A percentile compares a stretch with the other conserved stretches of the same genome.
Evolutionary conservation across 1,139 yeast species (phyloP).

Genomic region (Wickerhamiella pararugosa): DNA sequence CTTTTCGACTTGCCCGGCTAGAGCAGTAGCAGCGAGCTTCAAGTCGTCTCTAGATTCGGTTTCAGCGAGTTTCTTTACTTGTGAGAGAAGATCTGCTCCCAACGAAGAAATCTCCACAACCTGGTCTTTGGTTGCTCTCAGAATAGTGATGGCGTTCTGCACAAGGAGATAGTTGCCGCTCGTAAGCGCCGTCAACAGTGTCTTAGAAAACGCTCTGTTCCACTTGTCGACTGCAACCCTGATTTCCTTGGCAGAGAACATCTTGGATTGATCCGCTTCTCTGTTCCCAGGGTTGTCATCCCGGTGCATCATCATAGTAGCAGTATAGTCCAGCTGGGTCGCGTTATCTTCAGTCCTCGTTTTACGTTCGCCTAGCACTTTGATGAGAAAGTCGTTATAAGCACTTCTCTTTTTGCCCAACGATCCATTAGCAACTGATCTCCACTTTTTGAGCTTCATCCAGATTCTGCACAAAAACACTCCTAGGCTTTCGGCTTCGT

Average conservation of each 20-base stretch:
- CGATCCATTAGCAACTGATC: neutral
- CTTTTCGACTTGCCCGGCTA: constrained; percentile 48
- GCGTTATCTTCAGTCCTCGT: constrained; percentile 21
- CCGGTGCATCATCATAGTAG: constrained; percentile 24
- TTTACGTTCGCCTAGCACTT: neutral
- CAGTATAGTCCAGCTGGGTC: constrained; percentile 26
- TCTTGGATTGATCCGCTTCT: constrained; percentile 12
- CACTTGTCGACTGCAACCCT: neutral
- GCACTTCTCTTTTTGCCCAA: neutral
- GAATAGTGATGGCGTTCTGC: constrained; percentile 63
- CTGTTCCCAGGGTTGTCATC: constrained; percentile 17
- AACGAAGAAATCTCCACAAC: constrained; percentile 33
- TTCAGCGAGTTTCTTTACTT: constrained; percentile 35
- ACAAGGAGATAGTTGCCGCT: constrained; percentile 64
- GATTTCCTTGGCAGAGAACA: neutral
- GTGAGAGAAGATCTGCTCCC: constrained; percentile 35
- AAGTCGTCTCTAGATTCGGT: constrained; percentile 66
- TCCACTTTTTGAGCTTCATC: constrained; percentile 22
- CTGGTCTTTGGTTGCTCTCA: constrained; percentile 49
- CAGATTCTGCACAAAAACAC: constrained; percentile 51
- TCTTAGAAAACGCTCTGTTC: constrained; percentile 26
- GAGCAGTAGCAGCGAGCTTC: constrained; percentile 62
- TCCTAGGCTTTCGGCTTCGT: constrained; percentile 75
- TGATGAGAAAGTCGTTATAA: neutral
- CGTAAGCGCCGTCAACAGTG: constrained; percentile 35